Conservation (phyloP, 1,284 basidiomycete species). For the Cryptococcus sp. region DNA sequence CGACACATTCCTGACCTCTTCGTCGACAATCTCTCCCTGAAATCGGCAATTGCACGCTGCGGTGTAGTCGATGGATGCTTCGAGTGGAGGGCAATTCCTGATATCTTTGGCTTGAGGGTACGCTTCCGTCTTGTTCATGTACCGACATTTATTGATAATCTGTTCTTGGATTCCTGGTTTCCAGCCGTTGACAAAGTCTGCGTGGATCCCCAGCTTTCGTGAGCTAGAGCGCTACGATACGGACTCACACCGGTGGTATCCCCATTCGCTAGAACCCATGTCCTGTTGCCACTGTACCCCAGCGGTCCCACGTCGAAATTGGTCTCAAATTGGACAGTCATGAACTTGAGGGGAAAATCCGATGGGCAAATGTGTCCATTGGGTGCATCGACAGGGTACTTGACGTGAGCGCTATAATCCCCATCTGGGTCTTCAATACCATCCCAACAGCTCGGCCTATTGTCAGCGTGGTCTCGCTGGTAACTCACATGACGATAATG, state of each 20-base stretch:
- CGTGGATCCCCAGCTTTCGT: slow-evolving; percentile 17
- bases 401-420: slow-evolving; percentile 17
- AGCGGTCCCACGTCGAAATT: slow-evolving; percentile 14
- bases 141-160: slow-evolving; percentile 20
- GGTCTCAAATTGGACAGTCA: slow-evolving; percentile 23
- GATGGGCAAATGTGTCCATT: slow-evolving; percentile 19
- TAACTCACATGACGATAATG: slow-evolving; percentile 15
- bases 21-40: slow-evolving; percentile 20
- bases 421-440: slow-evolving; percentile 17
- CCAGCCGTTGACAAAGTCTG: slow-evolving; percentile 27
- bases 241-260: slow-evolving; percentile 13
- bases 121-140: slow-evolving; percentile 19
- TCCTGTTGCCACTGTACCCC: slow-evolving; percentile 18
- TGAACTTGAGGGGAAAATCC: slow-evolving; percentile 22
- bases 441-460: slow-evolving; percentile 25
- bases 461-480: neutral
- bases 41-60: slow-evolving; percentile 14
- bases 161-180: slow-evolving; percentile 17
- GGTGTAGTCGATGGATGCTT: slow-evolving; percentile 12
- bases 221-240: neutral
- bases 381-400: slow-evolving; percentile 16
- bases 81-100: slow-evolving; percentile 15
- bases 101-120: slow-evolving; percentile 3
- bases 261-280: slow-evolving; percentile 18
- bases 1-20: slow-evolving; percentile 12